Percentiles rank a stretch among this genome's conserved stretches.
phyloP scores from a whole-genome alignment of 805 yeast genomes.

The Vanderwaltozyma polyspora region DNA sequence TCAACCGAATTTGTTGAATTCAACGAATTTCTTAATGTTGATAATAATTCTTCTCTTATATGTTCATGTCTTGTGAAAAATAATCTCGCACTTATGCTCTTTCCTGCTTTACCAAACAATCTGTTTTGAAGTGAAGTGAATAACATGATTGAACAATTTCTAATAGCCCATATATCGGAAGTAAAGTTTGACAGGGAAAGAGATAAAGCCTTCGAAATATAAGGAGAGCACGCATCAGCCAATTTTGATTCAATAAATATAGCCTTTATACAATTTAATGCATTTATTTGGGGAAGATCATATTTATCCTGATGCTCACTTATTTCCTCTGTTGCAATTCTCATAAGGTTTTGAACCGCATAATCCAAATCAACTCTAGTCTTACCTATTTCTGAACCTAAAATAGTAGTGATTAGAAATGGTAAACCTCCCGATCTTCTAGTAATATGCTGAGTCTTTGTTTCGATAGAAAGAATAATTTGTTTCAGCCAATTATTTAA shows the following conservation, averaged over 20 bases:
- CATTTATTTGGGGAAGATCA: constrained; percentile 88
- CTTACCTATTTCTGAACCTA: constrained; percentile 37
- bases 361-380: constrained; percentile 32
- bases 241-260: constrained; percentile 62
- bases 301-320: constrained; percentile 39
- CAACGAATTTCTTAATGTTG: constrained; percentile 28
- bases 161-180: constrained; percentile 67
- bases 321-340: constrained; percentile 44
- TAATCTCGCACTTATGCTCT: constrained; percentile 42
- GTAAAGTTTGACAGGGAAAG: constrained; percentile 54
- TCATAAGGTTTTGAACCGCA: constrained; percentile 42
- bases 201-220: constrained; percentile 46
- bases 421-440: constrained; percentile 93
- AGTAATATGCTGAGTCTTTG: constrained; percentile 59
- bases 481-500: constrained; percentile 50
- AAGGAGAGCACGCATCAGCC: constrained; percentile 39
- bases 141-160: constrained; percentile 90
- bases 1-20: constrained; percentile 2
- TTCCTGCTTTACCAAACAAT: constrained; percentile 52
- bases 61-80: constrained; percentile 60
- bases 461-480: constrained; percentile 42
- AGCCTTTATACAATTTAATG: constrained; percentile 72
- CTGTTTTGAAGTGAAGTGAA: constrained; percentile 76
- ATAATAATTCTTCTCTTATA: constrained; percentile 39
- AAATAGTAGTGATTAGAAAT: constrained; percentile 58